Evolutionary conservation across 2,329 filamentous ascomycete species (phyloP), one percentile per base, ranked within the genome.

Genomic region (Fusarium hostae): DNA sequence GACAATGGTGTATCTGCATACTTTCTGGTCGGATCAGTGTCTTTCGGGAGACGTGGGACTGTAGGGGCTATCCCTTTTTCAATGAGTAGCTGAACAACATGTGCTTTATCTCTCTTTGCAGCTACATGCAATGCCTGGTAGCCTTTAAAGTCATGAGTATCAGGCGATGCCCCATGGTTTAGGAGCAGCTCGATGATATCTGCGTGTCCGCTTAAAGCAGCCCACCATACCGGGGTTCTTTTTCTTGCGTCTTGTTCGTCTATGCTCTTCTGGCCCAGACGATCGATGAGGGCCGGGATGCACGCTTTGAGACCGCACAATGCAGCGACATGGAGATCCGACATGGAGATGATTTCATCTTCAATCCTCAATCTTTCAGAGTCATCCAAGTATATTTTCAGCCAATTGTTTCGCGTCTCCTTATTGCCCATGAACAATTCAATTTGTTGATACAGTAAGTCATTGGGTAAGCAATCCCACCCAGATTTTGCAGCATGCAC

Each of bases 121-220:
- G 82, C 82, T 28, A 66, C 10, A 56, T 84, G 80, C 3, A 84
- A 63, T 9, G 83, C 79, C n/a, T 69, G 80, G 2, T 20, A 2
- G 2, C 15, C 32, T 5, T n/a, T 10, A 26, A 9, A 5, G 50
- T 78, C 70, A 2, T 61, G 43, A 20, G 57, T 35, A 45, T 79
- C 68, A 13, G 74, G 75, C 20, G 78, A 65, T 8, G 77, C 80
- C 3, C 77, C 78, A 15, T 71, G 62, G 7, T 55, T 55, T 5
- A 80, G 30, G 30, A 81, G 51, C 0, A 70, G 43, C 2, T 59
- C 56, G 10, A 77, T 59, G 7, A 71, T 61, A 4, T 55, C 67
- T 3, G 57, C 37, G 43, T 77, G 75, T 1, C 78, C 77, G 9
- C 43, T 55, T 2, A 7, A 24, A 20, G 78, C 76, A 54, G 79